Evolutionary conservation across 257 asterid species (phyloP), one percentile per base, ranked within the genome.

Genomic region (Solanum ahanhuiri): DNA sequence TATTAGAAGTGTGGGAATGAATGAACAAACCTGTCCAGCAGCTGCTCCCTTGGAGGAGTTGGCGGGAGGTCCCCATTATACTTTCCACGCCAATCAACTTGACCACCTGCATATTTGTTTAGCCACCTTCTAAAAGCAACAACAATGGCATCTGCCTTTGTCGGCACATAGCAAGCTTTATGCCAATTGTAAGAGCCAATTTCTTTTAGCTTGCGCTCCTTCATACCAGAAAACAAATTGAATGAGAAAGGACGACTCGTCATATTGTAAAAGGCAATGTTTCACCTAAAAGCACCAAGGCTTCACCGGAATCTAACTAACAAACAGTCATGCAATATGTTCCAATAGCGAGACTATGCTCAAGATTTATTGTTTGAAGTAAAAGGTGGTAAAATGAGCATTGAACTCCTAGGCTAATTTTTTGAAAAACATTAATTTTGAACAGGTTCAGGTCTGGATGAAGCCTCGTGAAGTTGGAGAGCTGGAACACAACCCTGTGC

Each of bases 11-110:
- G 69, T 17, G 31, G 34, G 34, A 43, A 28, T 8, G 20, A 43
- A n/a, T 6, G 22, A 43, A 57, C 12, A 83, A 88, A 93, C 98
- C 96, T 90, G 87, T 92, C 98, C 41, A 94, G 72, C 72, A 94
- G 89, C 89, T 92, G 92, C 88, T 93, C 98, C 85, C 96, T 89
- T 67, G 94, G 91, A 84, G 98, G 97, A 82, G 93, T 91, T 18
- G 95, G 92, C 4, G 97, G 97, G 64, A 93, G 91, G 81, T 64
- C 66, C 39, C 91, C 91, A 9, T 85, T 90, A 71, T 81, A 93
- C 87, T 93, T 94, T 71, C 81, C 85, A 82, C 89, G 86, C 95
- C 95, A 94, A 83, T 94, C 95, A 83, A 94, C 91, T 92, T 90
- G 90, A 41, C 93, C 67, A 69, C 98, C 97, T 22, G 93, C 97